Conservation (phyloP, 2,329 filamentous ascomycete species). For the Cercospora nicotianae region DNA sequence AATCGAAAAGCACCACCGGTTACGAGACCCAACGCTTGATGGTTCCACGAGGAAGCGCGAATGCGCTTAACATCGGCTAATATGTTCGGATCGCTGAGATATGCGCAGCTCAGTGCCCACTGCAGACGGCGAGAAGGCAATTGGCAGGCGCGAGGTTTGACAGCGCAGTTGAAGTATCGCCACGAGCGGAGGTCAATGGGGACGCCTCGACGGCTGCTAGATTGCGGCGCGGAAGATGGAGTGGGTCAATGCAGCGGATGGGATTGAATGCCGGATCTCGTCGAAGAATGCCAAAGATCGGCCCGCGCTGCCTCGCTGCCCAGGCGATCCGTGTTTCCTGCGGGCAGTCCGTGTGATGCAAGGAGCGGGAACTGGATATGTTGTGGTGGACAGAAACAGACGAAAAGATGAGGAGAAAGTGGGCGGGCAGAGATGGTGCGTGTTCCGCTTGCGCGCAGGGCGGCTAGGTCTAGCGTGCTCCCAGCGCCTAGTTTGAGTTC, state of each 20-base stretch:
- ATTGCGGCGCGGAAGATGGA: constrained; percentile 24
- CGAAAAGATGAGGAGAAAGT: constrained; percentile 23
- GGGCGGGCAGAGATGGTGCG: constrained; percentile 23
- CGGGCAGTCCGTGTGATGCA: constrained; percentile 15
- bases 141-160: background rate
- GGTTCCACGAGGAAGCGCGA: constrained; percentile 15
- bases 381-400: constrained; percentile 16
- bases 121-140: background rate
- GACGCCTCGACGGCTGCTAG: constrained; percentile 11
- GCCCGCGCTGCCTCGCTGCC: background rate
- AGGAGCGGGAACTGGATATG: constrained; percentile 15
- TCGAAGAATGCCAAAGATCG: constrained; percentile 13
- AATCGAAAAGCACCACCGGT: background rate
- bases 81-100: constrained; percentile 5
- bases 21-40: constrained; percentile 10
- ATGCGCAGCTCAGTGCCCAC: background rate
- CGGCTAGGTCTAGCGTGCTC: constrained; percentile 15
- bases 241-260: constrained; percentile 9
- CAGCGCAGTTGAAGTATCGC: background rate
- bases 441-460: constrained; percentile 20
- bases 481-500: constrained; percentile 19
- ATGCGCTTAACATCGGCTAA: constrained; percentile 23
- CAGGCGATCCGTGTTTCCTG: background rate
- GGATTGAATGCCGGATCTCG: constrained; percentile 8
- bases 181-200: constrained; percentile 1